Evolutionary conservation across 2,329 filamentous ascomycete genomes (phyloP).

Genomic region (Aaosphaeria arxii): DNA sequence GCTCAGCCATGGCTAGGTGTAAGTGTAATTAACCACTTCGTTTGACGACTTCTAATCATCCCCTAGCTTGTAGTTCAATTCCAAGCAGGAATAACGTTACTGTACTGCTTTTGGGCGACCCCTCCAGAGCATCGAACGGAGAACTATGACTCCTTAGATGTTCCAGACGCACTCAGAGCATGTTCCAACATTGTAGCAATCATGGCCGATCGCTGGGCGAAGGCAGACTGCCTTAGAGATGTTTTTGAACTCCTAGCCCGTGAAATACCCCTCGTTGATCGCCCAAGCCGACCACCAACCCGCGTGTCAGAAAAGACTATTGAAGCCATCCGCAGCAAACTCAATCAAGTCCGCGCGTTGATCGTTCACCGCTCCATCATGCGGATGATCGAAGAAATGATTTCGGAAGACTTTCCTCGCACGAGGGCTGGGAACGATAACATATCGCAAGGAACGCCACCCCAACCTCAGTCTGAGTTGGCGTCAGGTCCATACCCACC

Average conservation of each 20-base stretch:
- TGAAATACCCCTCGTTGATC: constrained; percentile 16
- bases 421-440: neutral
- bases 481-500: constrained; percentile 5
- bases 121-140: constrained; percentile 25
- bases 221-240: constrained; percentile 33
- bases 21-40: neutral
- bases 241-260: constrained; percentile 32
- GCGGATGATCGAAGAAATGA: constrained; percentile 19
- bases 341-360: constrained; percentile 9
- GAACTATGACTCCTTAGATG: constrained; percentile 21
- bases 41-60: constrained; percentile 1
- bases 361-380: constrained; percentile 15
- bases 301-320: constrained; percentile 11
- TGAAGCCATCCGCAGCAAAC: constrained; percentile 5
- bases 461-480: constrained; percentile 1
- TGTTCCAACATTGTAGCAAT: constrained; percentile 37
- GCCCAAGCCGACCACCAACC: constrained; percentile 10
- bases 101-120: constrained; percentile 39
- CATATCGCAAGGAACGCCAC: constrained; percentile 2
- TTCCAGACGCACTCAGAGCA: constrained; percentile 34
- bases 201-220: constrained; percentile 36
- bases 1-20: constrained; percentile 18
- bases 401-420: constrained; percentile 13
- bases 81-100: constrained; percentile 33
- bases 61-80: constrained; percentile 20